A percentile compares a stretch with the other conserved stretches of the same genome.
These are phyloP conservation scores for Exophiala spinifera DNA, from an alignment of 2,329 filamentous ascomycete genomes.

Conservation along the genomic window DNA sequence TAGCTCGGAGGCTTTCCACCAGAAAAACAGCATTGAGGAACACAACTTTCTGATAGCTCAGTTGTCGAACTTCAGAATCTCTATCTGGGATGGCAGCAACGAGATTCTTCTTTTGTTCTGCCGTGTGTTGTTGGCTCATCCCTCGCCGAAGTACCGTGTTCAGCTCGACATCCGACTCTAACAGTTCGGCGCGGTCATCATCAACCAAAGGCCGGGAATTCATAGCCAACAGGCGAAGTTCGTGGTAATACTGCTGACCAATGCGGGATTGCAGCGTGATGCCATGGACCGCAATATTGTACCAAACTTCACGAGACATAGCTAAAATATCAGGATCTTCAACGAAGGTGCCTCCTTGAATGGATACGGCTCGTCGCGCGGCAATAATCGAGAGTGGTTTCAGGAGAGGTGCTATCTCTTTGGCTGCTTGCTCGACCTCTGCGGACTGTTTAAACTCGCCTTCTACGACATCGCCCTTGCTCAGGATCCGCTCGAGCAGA, in stretches of 20 bases:
- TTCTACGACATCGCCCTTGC: constrained; percentile 81
- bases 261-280: constrained; percentile 73
- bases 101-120: constrained; percentile 77
- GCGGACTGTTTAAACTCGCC: constrained; percentile 69
- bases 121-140: constrained; percentile 72
- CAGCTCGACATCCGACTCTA: constrained; percentile 94
- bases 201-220: constrained; percentile 84
- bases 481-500: constrained; percentile 81
- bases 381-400: constrained; percentile 84
- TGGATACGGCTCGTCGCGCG: constrained; percentile 50
- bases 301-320: constrained; percentile 89
- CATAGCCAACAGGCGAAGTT: constrained; percentile 79
- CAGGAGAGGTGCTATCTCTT: constrained; percentile 83
- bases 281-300: constrained; percentile 93
- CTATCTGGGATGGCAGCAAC: constrained; percentile 70
- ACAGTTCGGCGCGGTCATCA: constrained; percentile 81
- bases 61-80: constrained; percentile 71
- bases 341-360: constrained; percentile 32
- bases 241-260: constrained; percentile 68
- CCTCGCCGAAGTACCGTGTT: constrained; percentile 89
- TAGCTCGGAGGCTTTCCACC: constrained; percentile 82
- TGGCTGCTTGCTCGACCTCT: constrained; percentile 77
- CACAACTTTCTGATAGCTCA: constrained; percentile 87
- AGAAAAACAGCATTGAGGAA: constrained; percentile 89
- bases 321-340: constrained; percentile 68